phyloP scores from a whole-genome alignment of 805 yeast species.

The Sugiyamaella mastotermitis region DNA sequence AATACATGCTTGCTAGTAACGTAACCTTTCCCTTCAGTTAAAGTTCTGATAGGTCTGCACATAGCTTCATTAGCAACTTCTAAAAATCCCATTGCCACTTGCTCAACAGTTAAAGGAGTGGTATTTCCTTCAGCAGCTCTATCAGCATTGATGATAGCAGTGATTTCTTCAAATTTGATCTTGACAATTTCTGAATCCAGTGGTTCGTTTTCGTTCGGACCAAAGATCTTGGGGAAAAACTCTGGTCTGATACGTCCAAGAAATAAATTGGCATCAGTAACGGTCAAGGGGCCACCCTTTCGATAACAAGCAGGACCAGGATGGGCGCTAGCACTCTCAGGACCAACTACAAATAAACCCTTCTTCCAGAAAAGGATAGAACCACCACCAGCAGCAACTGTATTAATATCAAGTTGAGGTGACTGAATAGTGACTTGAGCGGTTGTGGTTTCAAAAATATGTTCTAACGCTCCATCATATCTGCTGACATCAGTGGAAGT shows the following conservation, averaged over 20 bases:
- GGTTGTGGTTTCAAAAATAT: slow-evolving; percentile 75
- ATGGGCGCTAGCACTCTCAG: slow-evolving; percentile 80
- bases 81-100: slow-evolving; percentile 75
- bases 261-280: slow-evolving; percentile 77
- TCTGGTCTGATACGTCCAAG: slow-evolving; percentile 69
- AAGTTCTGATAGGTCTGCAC: slow-evolving; percentile 83
- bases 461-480: slow-evolving; percentile 63
- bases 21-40: slow-evolving; percentile 82
- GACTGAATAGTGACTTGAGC: slow-evolving; percentile 82
- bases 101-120: slow-evolving; percentile 44
- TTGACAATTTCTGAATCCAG: slow-evolving; percentile 52
- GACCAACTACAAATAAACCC: slow-evolving; percentile 76
- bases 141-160: slow-evolving; percentile 51
- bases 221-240: slow-evolving; percentile 75
- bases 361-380: slow-evolving; percentile 61
- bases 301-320: slow-evolving; percentile 89
- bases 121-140: slow-evolving; percentile 32
- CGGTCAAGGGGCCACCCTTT: slow-evolving; percentile 77
- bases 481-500: slow-evolving; percentile 83
- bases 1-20: slow-evolving; percentile 58
- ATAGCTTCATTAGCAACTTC: slow-evolving; percentile 81
- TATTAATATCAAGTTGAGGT: slow-evolving; percentile 75
- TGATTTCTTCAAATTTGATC: slow-evolving; percentile 45
- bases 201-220: slow-evolving; percentile 69
- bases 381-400: slow-evolving; percentile 86